Base-by-base conservation (phyloP, 768 basidiomycete genomes). In the Pisolithus albus region DNA sequence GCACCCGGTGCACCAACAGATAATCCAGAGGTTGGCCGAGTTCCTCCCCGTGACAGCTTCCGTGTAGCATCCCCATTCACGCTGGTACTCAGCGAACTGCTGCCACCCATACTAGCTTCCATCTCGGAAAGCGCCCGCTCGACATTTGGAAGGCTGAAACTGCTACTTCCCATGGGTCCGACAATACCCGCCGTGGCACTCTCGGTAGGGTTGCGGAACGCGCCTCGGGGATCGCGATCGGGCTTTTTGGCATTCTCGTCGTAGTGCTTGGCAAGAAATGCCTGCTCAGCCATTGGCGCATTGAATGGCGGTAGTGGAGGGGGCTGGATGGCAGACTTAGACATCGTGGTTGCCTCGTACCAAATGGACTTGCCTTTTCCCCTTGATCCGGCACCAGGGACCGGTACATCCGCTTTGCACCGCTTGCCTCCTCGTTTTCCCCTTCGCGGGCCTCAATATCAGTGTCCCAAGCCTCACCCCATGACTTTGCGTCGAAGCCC, bases 231-330 rank as follows among this genome's bases (percentile, higher is more conserved):
- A 70, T 97, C 93, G 50, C 88, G 80, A 59, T 92, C 89, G 0
- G 88, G 78, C 59, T 93, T 94, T 69, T 90, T 91, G 38, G 88
- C 79, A 55, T 95, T 88, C 62, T 91, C 83, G 67, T 95, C 93
- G 68, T 92, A 92, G 61, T 98, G 88, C 62, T 86, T 85, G 2
- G 85, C 78, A 10, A 98, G 83, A 78, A 97, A 98, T 0, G 81
- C 75, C 69, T 97, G 93, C 63, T 98, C 95, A 23, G 88, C 83
- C 30, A 81, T 86, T 0, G 89, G 88, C 18, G 80, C 83, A 64
- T 88, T 89, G 73, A 91, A 82, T 0, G 81, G 82, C 21, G 83
- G 89, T 28, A 88, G 69, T 16, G 83, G 79, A 5, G 78, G 76
- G 4, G 80, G 78, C 83, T 90, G 52, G 41, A 26, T 43, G 39